Base-by-base conservation (phyloP, 371 early-diverging fungal genomes). In the Mortierella sp. region DNA sequence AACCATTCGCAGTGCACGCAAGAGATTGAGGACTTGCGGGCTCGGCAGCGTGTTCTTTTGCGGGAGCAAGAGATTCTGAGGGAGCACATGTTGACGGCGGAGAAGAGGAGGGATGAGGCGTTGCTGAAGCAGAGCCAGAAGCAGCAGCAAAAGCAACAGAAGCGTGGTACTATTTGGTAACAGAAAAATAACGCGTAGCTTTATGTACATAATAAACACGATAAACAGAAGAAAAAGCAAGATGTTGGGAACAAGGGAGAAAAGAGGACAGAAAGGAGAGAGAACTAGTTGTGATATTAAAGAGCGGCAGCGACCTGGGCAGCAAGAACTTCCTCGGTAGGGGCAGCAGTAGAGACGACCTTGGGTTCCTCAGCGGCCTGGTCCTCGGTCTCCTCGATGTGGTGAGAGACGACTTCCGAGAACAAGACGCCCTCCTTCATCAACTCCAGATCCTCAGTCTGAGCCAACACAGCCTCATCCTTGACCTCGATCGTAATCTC, bases 391-490 rank as follows among this genome's bases (percentile, higher is more conserved):
- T 66, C 48, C 76, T 70, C 70, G 39, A 45, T 61, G 5, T 40
- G 40, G n/a, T 61, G 52, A 0, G 71, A 58, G 44, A 63, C 71
- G 11, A 71, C 64, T 7, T 77, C 77, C n/a, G 77, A 71, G 68
- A 77, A 77, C 11, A 71, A 71, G 68, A 71, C n/a, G 29, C 77
- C 77, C 9, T 71, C 64, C 50, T 67, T 66, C 77, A 76, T 71
- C 68, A 41, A 68, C 29, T 77, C 64, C 45, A 71, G 26, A 63
- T 71, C 68, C 63, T 73, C 68, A 19, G 64, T 68, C n/a, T 55
- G 66, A n/a, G 52, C 73, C 65, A 73, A 44, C 24, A 73, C 43
- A 3, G 52, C 52, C 52, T 52, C 52, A 43, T 41, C 44, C 61
- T 43, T n/a, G 58, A 61, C 19, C 43, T 55, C 69, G 7, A 53